Conservation (phyloP, 805 yeast genomes). For the Helenozyma rhizophorensis region DNA sequence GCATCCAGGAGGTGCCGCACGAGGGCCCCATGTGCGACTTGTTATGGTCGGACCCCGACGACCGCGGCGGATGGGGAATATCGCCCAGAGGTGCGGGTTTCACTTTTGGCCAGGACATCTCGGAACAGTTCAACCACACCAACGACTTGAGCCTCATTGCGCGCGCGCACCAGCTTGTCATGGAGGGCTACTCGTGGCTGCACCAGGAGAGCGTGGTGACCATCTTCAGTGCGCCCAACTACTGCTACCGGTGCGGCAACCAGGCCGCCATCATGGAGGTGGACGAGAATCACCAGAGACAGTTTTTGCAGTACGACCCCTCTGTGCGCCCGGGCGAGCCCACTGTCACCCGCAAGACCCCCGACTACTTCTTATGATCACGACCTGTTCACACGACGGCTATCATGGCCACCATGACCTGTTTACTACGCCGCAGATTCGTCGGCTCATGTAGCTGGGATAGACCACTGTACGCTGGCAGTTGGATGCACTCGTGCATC, state of each 20-base stretch:
- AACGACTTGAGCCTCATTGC: conserved; percentile 83
- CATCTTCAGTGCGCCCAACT: conserved; percentile 91
- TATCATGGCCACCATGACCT: no score
- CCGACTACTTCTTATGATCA: conserved; percentile 83
- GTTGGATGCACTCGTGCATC: no score
- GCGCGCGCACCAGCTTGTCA: conserved; percentile 94
- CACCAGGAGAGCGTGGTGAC: conserved; percentile 94
- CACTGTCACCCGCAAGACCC: conserved; percentile 92
- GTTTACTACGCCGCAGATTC: no score
- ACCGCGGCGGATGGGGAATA: conserved; percentile 97
- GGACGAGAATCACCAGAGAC: conserved; percentile 88
- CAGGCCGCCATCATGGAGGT: conserved; percentile 98
- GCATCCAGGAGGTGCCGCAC: conserved; percentile 95
- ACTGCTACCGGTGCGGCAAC: conserved; percentile 96
- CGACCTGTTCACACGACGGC: no score
- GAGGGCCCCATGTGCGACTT: conserved; percentile 98
- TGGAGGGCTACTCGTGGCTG: conserved; percentile 95
- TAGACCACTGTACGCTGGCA: no score
- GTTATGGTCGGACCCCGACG: conserved; percentile 96
- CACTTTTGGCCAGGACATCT: conserved; percentile 94
- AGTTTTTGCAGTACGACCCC: conserved; percentile 93
- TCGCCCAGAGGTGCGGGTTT: conserved; percentile 98
- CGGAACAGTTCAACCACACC: conserved; percentile 89
- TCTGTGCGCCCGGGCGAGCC: conserved; percentile 98
- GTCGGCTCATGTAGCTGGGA: no score